Evolutionary conservation across 1,139 yeast species (phyloP).

Genomic region (Entelexis sorbosivorans): DNA sequence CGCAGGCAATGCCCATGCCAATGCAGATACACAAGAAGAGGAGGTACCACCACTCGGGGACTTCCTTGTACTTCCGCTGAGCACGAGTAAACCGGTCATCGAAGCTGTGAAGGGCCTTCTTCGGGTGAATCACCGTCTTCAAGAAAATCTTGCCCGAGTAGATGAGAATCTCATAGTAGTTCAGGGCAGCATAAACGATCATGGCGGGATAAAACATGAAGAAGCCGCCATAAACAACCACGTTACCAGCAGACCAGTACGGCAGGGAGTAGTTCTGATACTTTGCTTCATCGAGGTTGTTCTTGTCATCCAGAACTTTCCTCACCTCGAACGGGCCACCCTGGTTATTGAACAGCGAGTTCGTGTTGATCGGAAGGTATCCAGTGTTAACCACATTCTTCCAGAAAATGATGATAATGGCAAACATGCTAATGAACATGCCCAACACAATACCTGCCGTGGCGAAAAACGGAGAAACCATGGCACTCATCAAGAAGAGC

Average conservation of each 20-base stretch:
- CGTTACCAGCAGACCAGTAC: constrained; percentile 42
- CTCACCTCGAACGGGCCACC: constrained; percentile 36
- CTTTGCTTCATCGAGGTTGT: constrained; percentile 22
- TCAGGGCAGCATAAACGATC: constrained; percentile 38
- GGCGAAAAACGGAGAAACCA: constrained; percentile 39
- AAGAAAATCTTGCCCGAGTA: constrained; percentile 16
- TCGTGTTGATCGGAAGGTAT: constrained; percentile 40
- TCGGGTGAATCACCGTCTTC: constrained; percentile 13
- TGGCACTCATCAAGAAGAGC: constrained; percentile 32
- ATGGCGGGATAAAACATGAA: constrained; percentile 41
- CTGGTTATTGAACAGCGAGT: constrained; percentile 37
- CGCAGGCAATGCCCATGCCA: constrained; percentile 37
- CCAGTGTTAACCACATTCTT: constrained; percentile 38
- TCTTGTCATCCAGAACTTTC: constrained; percentile 30
- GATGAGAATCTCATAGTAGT: constrained; percentile 11
- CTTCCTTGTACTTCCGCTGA: constrained; percentile 49
- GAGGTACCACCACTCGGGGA: constrained; percentile 55
- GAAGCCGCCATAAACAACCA: constrained; percentile 42
- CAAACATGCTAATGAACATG: constrained; percentile 32
- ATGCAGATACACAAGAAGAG: constrained; percentile 37
- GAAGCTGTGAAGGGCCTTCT: constrained; percentile 11
- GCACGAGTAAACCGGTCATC: constrained; percentile 47
- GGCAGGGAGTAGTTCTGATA: constrained; percentile 40
- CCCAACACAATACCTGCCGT: constrained; percentile 34
- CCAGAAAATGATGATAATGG: constrained; percentile 33